Percentiles rank a stretch among this genome's conserved stretches.
Conservation (phyloP, 2,329 filamentous ascomycete genomes). For the Monilinia vaccinii-corymbosi region DNA sequence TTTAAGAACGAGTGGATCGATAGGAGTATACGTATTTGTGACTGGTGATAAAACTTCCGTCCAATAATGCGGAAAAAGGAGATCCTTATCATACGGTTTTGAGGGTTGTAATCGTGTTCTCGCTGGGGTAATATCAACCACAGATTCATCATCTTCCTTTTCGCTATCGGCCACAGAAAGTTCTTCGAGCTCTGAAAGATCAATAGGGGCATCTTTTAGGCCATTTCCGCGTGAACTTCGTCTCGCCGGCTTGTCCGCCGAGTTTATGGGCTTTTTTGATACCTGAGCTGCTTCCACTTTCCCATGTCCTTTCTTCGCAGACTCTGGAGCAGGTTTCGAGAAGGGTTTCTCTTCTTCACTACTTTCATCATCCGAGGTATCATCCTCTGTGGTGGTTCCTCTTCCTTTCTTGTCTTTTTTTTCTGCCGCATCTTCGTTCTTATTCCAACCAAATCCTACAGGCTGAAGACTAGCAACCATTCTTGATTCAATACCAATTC, state of each 20-base stretch:
- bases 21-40: constrained; percentile 67
- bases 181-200: constrained; percentile 41
- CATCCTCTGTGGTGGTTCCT: constrained; percentile 29
- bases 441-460: constrained; percentile 83
- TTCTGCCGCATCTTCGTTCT: constrained; percentile 65
- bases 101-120: constrained; percentile 15
- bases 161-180: constrained; percentile 43
- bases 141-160: constrained; percentile 39
- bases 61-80: constrained; percentile 88
- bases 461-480: constrained; percentile 81
- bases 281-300: constrained; percentile 19
- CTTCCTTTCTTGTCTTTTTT: constrained; percentile 24
- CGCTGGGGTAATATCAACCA: constrained; percentile 41
- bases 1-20: constrained; percentile 63
- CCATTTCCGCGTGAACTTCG: constrained; percentile 22
- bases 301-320: constrained; percentile 13
- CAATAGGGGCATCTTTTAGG: constrained; percentile 32
- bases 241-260: constrained; percentile 17
- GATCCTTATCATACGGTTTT: constrained; percentile 60
- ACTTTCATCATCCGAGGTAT: constrained; percentile 27
- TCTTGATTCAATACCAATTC: constrained; percentile 70
- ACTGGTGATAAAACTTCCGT: constrained; percentile 78
- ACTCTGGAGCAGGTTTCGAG: constrained; percentile 13
- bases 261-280: constrained; percentile 11
- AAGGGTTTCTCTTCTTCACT: constrained; percentile 12